Conservation (phyloP, 441 rosid species). For the Gossypium armourianum region DNA sequence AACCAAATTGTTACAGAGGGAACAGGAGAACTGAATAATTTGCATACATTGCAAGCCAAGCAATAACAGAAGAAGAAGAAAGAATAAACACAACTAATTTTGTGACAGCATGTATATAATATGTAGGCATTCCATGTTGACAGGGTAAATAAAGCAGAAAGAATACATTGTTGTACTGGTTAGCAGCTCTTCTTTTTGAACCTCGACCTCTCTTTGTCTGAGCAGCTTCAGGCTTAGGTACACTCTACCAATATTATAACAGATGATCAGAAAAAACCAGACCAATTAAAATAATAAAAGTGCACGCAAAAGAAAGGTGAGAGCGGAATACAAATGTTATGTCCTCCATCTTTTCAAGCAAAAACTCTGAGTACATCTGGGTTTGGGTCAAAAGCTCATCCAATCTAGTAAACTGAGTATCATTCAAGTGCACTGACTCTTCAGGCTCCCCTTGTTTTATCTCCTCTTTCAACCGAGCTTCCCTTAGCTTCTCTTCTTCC, state of each 20-base stretch:
- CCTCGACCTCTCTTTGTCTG: slow-evolving; percentile 52
- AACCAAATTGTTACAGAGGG: neutral
- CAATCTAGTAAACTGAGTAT: slow-evolving; percentile 49
- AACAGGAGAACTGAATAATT: neutral
- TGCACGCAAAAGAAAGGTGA: slow-evolving; percentile 5
- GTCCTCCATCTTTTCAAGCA: slow-evolving; percentile 83
- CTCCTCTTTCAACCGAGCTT: slow-evolving; percentile 39
- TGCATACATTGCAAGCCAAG: neutral
- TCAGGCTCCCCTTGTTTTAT: slow-evolving; percentile 18
- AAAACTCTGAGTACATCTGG: slow-evolving; percentile 68
- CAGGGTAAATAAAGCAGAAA: slow-evolving; percentile 14
- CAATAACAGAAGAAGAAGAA: neutral
- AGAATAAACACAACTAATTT: neutral
- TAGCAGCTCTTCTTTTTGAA: slow-evolving; percentile 58
- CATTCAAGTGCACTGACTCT: slow-evolving; percentile 37
- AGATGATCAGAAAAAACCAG: slow-evolving; percentile 9
- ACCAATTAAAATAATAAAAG: slow-evolving; percentile 5
- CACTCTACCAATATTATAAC: slow-evolving; percentile 37
- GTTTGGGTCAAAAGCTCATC: slow-evolving; percentile 85
- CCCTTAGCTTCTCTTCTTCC: slow-evolving; percentile 57
- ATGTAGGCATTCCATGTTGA: neutral
- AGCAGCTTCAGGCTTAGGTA: slow-evolving; percentile 34
- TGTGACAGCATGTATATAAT: neutral
- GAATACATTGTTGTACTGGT: slow-evolving; percentile 34
- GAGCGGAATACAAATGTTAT: slow-evolving; percentile 44